Evolutionary conservation across 2,329 filamentous ascomycete genomes (phyloP).

Genomic region (Neophaeococcomyces mojaviensis): DNA sequence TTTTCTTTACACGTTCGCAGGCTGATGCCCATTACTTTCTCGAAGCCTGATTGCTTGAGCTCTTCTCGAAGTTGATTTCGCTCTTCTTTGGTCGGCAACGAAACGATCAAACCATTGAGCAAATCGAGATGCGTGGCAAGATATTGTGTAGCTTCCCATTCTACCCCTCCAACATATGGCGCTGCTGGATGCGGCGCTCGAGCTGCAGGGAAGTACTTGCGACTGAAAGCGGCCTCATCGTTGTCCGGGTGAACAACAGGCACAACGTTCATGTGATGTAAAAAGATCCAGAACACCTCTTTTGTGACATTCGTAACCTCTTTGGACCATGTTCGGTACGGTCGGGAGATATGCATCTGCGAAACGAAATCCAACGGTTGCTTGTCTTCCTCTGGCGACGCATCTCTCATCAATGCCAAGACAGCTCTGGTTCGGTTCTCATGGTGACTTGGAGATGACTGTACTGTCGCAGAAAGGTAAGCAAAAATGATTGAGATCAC

Average conservation of each 20-base stretch:
- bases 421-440: slow-evolving; percentile 64
- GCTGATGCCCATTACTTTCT: slow-evolving; percentile 77
- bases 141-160: slow-evolving; percentile 98
- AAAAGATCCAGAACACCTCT: slow-evolving; percentile 98
- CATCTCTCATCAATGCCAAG: slow-evolving; percentile 71
- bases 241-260: slow-evolving; percentile 36
- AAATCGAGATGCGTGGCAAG: slow-evolving; percentile 87
- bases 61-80: slow-evolving; percentile 74
- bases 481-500: slow-evolving; percentile 84
- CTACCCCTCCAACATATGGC: slow-evolving; percentile 91
- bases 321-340: slow-evolving; percentile 90
- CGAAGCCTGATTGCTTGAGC: slow-evolving; percentile 77
- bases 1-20: slow-evolving; percentile 94
- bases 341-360: slow-evolving; percentile 77
- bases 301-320: slow-evolving; percentile 90
- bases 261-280: slow-evolving; percentile 87
- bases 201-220: slow-evolving; percentile 73
- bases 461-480: slow-evolving; percentile 57
- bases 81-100: slow-evolving; percentile 59
- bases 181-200: slow-evolving; percentile 86
- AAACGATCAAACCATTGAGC: slow-evolving; percentile 81
- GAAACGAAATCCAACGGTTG: slow-evolving; percentile 78
- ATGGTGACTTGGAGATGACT: slow-evolving; percentile 55
- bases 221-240: slow-evolving; percentile 28
- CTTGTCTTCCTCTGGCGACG: slow-evolving; percentile 64